A percentile compares a stretch with the other conserved stretches of the same genome.
Conservation (phyloP, 768 basidiomycete genomes). For the Bullera alba region DNA sequence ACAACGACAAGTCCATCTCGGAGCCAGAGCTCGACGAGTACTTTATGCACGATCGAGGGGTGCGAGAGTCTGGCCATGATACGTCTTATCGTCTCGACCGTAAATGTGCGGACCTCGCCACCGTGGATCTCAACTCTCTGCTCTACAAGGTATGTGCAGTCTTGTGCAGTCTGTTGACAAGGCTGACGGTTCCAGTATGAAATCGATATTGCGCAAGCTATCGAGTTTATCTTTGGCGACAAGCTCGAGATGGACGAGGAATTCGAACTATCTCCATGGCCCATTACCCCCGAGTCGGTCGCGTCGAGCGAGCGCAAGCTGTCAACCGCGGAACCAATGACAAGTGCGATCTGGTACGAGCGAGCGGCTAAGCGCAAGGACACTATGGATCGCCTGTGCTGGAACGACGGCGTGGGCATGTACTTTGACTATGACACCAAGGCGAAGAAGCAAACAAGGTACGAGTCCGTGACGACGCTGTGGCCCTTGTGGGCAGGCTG, state of each 20-base stretch:
- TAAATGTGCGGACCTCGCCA: slow-evolving; percentile 91
- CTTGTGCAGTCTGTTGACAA: neutral
- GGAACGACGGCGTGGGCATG: slow-evolving; percentile 90
- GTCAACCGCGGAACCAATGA: slow-evolving; percentile 51
- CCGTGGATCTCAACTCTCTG: slow-evolving; percentile 89
- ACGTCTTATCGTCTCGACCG: slow-evolving; percentile 97
- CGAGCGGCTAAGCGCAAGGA: slow-evolving; percentile 75
- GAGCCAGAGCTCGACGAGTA: slow-evolving; percentile 92
- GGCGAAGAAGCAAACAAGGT: slow-evolving; percentile 80
- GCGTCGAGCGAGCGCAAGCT: slow-evolving; percentile 17
- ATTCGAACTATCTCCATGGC: slow-evolving; percentile 85
- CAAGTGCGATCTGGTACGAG: slow-evolving; percentile 84
- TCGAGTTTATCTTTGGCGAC: slow-evolving; percentile 89
- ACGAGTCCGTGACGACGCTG: slow-evolving; percentile 93
- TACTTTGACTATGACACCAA: slow-evolving; percentile 97
- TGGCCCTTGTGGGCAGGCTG: slow-evolving; percentile 98
- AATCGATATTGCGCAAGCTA: slow-evolving; percentile 95
- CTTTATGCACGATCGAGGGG: slow-evolving; percentile 92
- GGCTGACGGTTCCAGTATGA: slow-evolving; percentile 57
- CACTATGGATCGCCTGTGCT: slow-evolving; percentile 85
- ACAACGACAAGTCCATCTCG: slow-evolving; percentile 73
- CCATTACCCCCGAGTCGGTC: slow-evolving; percentile 47
- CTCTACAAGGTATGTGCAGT: slow-evolving; percentile 68
- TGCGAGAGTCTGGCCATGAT: slow-evolving; percentile 93
- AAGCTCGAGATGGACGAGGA: slow-evolving; percentile 86